phyloP scores from a whole-genome alignment of 2,329 filamentous ascomycete genomes.

The Coleophoma eucalyptorum region DNA sequence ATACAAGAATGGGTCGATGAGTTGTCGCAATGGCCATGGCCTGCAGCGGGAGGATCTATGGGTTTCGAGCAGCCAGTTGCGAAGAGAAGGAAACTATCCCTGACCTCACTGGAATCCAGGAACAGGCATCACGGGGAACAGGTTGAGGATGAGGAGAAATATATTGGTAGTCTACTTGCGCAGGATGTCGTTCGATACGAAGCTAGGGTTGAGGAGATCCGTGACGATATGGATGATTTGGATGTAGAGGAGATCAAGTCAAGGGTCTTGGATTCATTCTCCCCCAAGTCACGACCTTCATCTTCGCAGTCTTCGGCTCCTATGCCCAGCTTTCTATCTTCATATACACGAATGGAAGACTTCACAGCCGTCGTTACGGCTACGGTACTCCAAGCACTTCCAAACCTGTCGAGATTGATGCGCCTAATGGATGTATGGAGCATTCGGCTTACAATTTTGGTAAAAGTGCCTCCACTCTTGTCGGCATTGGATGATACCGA shows the following conservation, averaged over 20 bases:
- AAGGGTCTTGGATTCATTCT: constrained; percentile 75
- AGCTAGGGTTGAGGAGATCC: constrained; percentile 69
- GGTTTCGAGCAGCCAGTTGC: constrained; percentile 49
- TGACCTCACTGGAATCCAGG: constrained; percentile 3
- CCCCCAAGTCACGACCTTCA: constrained; percentile 52
- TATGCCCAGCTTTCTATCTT: constrained; percentile 36
- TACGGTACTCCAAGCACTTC: constrained; percentile 84
- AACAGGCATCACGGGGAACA: constrained; percentile 6
- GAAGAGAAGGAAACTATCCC: constrained; percentile 36
- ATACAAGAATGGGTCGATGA: constrained; percentile 76
- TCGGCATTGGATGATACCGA: constrained; percentile 63
- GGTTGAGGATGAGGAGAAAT: constrained; percentile 12
- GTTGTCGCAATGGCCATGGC: constrained; percentile 58
- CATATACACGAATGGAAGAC: constrained; percentile 76
- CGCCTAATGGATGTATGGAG: constrained; percentile 75
- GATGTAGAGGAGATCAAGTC: constrained; percentile 85
- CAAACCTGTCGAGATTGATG: constrained; percentile 71
- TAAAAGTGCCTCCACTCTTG: constrained; percentile 68
- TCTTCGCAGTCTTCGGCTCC: constrained; percentile 40
- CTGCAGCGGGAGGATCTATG: constrained; percentile 39
- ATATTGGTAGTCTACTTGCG: constrained; percentile 61
- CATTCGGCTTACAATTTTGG: constrained; percentile 69
- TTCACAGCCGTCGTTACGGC: constrained; percentile 87
- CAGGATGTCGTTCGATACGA: constrained; percentile 66
- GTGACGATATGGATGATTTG: constrained; percentile 62